Evolutionary conservation across 768 basidiomycete genomes (phyloP), one percentile per base, ranked within the genome.

Genomic region (Phanerochaete sordida): DNA sequence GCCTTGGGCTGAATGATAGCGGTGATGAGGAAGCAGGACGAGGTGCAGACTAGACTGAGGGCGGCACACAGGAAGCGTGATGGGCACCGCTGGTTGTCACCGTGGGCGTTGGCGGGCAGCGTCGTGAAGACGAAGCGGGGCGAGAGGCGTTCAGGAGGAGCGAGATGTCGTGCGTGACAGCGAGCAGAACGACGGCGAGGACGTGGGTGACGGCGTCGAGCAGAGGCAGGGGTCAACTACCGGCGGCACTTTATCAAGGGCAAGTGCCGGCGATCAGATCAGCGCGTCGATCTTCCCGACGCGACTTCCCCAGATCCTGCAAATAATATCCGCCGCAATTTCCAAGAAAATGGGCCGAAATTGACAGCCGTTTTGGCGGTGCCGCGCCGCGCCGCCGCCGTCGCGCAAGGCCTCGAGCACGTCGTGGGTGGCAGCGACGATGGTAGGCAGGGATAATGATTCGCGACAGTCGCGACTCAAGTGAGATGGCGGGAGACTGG

Each of bases 201-300:
- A 43, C 11, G 4, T 19, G 19, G 39, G 39, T 43, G 39, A 19
- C 11, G 39, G 39, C 19, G 19, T 6, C 4, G 39, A 43, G 39
- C 39, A 43, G 19, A 43, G 33, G 33, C n/a, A n/a, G n/a, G n/a
- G n/a, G 13, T 6, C 33, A 13, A 43, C 19, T 43, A 16, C 11
- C 39, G 39, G 8, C 39, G 39, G 39, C 19, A 43, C 39, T 19
- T 43, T 51, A 33, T 51, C 50, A 51, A 23, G 19, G 33, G 35
- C n/a, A 43, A 39, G 12, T 33, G 53, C 53, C 53, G 35, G 23
- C 39, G 53, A 54, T 54, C 53, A 39, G 53, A 35, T 54, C 53
- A 54, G 12, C 23, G 53, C 16, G 53, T 37, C 53, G 53, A 54
- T 54, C 53, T 43, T 39, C n/a, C 5, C 39, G 53, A 43, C 53